phyloP scores from a whole-genome alignment of 2,329 filamentous ascomycete species.

The Fusarium sp. region DNA sequence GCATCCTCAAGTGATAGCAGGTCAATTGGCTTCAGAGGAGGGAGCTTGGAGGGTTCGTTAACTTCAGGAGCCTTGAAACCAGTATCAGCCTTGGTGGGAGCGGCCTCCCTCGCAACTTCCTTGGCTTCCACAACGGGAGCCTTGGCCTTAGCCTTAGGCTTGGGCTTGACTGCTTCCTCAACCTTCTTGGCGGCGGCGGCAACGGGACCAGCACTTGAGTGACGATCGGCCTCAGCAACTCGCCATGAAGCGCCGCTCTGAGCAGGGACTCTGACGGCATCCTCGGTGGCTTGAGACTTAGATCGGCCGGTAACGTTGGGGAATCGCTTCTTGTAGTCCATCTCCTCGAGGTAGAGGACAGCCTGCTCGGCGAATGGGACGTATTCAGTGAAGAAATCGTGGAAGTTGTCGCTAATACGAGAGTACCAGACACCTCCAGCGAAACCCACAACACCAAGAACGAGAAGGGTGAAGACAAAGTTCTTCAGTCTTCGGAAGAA shows the following conservation, averaged over 20 bases:
- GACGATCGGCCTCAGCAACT: constrained; percentile 70
- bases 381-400: constrained; percentile 99
- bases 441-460: constrained; percentile 83
- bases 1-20: constrained; percentile 80
- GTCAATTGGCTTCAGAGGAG: constrained; percentile 78
- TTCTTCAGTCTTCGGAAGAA: constrained; percentile 79
- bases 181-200: constrained; percentile 48
- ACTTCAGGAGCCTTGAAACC: constrained; percentile 69
- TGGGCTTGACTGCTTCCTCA: constrained; percentile 48
- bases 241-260: constrained; percentile 88
- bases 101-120: constrained; percentile 47
- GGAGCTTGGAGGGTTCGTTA: constrained; percentile 72
- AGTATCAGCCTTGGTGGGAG: constrained; percentile 42
- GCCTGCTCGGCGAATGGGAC: constrained; percentile 94
- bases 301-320: constrained; percentile 63
- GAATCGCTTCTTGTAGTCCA: constrained; percentile 91
- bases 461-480: constrained; percentile 79
- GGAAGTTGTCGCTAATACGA: constrained; percentile 94
- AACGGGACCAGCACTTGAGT: constrained; percentile 67
- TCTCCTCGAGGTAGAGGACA: constrained; percentile 94
- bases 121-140: constrained; percentile 35
- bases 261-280: constrained; percentile 83
- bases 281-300: constrained; percentile 66
- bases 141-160: constrained; percentile 45
- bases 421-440: constrained; percentile 93